These are phyloP conservation scores for Plasmopara viticola DNA, from an alignment of 352 stramenopile species.

Conservation along the genomic window DNA sequence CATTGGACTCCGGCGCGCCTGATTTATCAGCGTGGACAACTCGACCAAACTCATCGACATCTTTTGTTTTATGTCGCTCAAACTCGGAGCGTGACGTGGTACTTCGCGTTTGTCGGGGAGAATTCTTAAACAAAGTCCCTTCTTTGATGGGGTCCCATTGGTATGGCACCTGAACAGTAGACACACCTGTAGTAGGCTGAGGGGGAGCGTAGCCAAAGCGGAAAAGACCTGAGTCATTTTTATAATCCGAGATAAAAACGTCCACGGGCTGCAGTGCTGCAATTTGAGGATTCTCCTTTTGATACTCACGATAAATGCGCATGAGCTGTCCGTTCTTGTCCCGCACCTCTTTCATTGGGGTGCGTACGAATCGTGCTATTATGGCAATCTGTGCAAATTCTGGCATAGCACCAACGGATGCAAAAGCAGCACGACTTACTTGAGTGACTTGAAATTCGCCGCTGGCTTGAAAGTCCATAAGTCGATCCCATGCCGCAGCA, in stretches of 20 bases:
- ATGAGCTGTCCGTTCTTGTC: conserved; percentile 79
- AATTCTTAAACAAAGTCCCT: conserved; percentile 11
- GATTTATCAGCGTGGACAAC: conserved; percentile 14
- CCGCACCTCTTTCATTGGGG: conserved; percentile 47
- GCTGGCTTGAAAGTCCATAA: conserved; percentile 65
- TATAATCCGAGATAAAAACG: conserved; percentile 38
- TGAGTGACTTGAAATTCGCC: conserved; percentile 62
- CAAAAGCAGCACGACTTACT: conserved; percentile 64
- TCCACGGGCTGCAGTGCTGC: conserved; percentile 39
- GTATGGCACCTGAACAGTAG: conserved; percentile 43
- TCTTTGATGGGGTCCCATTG: conserved; percentile 30
- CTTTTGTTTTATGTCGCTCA: conserved; percentile 14
- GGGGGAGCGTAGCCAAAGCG: conserved; percentile 68
- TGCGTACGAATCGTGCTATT: conserved; percentile 60
- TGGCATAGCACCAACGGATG: conserved; percentile 54
- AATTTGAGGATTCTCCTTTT: conserved; percentile 66
- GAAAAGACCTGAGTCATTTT: conserved; percentile 47
- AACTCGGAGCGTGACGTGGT: conserved; percentile 5
- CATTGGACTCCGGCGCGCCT: conserved; percentile 7
- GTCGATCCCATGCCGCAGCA: conserved; percentile 60
- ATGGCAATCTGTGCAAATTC: conserved; percentile 75
- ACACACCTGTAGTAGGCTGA: conserved; percentile 45
- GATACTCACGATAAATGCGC: conserved; percentile 65
- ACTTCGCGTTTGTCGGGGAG: conserved; percentile 11
- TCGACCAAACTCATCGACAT: conserved; percentile 59